Evolutionary conservation across 257 asterid species (phyloP).

Genomic region (Haberlea rhodopensis): DNA sequence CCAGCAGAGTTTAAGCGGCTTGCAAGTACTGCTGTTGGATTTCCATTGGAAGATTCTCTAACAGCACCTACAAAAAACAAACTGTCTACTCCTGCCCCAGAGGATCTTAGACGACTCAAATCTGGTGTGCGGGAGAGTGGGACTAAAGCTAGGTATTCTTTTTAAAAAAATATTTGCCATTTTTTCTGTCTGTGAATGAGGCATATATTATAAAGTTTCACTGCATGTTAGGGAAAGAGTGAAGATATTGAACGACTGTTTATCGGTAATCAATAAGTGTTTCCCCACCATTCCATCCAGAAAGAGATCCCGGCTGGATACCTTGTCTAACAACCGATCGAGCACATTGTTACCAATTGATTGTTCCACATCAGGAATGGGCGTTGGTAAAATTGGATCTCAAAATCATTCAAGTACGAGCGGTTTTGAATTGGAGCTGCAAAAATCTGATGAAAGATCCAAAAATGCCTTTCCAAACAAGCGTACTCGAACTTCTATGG

Average conservation of each 20-base stretch:
- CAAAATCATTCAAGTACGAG: constrained; percentile 56
- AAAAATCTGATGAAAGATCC: constrained; percentile 64
- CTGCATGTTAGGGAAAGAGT: constrained; percentile 71
- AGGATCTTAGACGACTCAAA: constrained; percentile 77
- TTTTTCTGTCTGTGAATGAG: constrained; percentile 20
- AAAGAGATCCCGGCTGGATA: constrained; percentile 84
- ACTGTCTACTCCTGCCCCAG: constrained; percentile 58
- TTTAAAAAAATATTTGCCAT: constrained; percentile 17
- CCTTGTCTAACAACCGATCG: constrained; percentile 65
- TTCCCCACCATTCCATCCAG: constrained; percentile 76
- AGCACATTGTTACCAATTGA: constrained; percentile 54
- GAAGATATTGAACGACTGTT: constrained; percentile 75
- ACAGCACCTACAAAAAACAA: constrained; percentile 58
- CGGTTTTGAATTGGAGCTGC: constrained; percentile 71
- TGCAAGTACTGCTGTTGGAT: constrained; percentile 73
- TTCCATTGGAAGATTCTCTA: constrained; percentile 62
- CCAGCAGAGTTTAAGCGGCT: constrained; percentile 72
- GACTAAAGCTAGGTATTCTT: constrained; percentile 78
- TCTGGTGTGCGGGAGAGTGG: constrained; percentile 67
- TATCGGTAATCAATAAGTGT: constrained; percentile 76
- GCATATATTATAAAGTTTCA: constrained; percentile 27
- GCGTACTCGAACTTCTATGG: constrained; percentile 90
- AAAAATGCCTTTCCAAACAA: constrained; percentile 67
- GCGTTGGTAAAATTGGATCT: constrained; percentile 55
- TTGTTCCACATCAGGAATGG: constrained; percentile 54